A percentile compares a stretch with the other conserved stretches of the same genome.
These are phyloP conservation scores for Asterochloris erici DNA, from an alignment of 139 green algal genomes.

Conservation along the genomic window DNA sequence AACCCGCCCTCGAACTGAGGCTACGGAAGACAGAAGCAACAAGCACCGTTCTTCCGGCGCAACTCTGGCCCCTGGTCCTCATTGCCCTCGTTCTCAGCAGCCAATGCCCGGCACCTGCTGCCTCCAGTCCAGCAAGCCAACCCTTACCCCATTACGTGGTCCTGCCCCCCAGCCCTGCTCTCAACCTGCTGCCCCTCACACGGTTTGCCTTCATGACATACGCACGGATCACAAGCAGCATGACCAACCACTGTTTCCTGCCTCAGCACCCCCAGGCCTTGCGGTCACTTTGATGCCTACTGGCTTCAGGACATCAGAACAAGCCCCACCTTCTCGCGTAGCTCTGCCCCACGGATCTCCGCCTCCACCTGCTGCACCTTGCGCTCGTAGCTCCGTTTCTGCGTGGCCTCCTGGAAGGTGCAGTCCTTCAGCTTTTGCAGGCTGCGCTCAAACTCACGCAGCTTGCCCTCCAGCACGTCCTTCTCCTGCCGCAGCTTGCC, in stretches of 20 bases:
- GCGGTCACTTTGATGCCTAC: no score
- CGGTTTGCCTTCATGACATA: neutral
- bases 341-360: constrained; percentile 1
- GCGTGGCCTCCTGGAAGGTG: constrained; percentile 18
- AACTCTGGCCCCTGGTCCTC: no score
- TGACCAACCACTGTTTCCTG: neutral
- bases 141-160: neutral
- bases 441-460: constrained; percentile 21
- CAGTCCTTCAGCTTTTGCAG: constrained; percentile 24
- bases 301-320: neutral
- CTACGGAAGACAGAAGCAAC: no score
- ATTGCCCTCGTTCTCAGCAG: no score
- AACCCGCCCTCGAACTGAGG: no score
- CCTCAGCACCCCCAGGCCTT: no score
- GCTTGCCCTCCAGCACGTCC: constrained; percentile 10
- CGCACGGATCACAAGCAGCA: neutral
- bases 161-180: neutral
- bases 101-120: no score
- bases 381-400: constrained; percentile 15
- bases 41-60: no score
- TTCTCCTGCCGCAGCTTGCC: constrained; percentile 15
- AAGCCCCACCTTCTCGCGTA: constrained; percentile 5
- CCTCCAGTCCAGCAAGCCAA: neutral
- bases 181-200: neutral
- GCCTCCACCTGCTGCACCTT: neutral